Conservation (phyloP, 192 early-diverging fungal species). For the Pecoramyces ruminantium region DNA sequence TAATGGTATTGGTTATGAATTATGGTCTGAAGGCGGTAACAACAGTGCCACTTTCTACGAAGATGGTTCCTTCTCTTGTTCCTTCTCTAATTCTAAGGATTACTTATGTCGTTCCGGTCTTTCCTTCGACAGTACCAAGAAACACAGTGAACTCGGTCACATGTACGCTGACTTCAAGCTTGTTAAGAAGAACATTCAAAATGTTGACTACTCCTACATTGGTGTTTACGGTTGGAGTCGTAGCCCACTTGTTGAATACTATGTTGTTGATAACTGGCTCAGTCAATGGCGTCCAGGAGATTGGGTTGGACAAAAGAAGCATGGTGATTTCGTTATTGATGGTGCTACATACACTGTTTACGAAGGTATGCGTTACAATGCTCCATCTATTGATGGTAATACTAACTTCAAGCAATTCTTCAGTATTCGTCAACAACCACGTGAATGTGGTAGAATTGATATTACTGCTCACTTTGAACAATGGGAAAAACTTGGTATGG, state of each 20-base stretch:
- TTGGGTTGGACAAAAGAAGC: neutral
- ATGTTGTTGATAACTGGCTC: neutral
- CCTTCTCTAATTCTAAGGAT: neutral
- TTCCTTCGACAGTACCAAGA: neutral
- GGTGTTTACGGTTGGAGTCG: neutral
- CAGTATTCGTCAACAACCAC: too few species aligned
- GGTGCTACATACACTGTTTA: neutral
- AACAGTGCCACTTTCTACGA: neutral
- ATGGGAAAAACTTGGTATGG: too few species aligned
- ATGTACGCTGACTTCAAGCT: neutral
- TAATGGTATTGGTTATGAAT: neutral
- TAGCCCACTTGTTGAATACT: neutral
- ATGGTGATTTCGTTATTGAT: neutral
- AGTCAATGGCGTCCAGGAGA: neutral
- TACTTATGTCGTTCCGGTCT: neutral
- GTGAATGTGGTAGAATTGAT: too few species aligned
- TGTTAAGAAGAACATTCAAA: neutral
- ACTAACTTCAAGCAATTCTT: too few species aligned
- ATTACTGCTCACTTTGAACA: too few species aligned
- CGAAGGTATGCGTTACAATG: too few species aligned
- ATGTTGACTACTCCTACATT: neutral
- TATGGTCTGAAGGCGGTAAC: neutral
- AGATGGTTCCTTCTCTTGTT: neutral
- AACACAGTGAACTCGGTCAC: neutral
- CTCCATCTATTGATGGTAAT: too few species aligned